Conservation (phyloP, 352 stramenopile species). For the Phytopythium ostracodes region DNA sequence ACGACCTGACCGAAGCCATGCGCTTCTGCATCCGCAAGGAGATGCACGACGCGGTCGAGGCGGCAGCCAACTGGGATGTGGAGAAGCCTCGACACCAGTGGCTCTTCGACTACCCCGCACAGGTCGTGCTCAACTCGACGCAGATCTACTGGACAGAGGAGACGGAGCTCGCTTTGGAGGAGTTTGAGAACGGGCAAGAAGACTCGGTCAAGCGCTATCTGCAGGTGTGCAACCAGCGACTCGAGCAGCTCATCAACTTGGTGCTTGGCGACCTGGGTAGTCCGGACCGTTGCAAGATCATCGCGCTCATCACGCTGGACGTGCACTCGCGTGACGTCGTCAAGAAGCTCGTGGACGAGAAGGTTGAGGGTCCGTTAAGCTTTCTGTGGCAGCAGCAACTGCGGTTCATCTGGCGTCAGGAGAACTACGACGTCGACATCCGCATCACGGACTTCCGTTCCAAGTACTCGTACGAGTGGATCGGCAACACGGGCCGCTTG, state of each 20-base stretch:
- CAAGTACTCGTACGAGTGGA: conserved; percentile 92
- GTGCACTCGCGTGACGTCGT: conserved; percentile 94
- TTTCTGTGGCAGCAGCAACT: conserved; percentile 89
- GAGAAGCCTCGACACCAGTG: conserved; percentile 96
- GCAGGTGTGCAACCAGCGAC: conserved; percentile 68
- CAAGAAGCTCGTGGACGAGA: conserved; percentile 84
- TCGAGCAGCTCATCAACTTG: conserved; percentile 92
- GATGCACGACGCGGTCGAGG: conserved; percentile 87
- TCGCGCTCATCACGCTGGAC: conserved; percentile 96
- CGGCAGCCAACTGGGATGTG: conserved; percentile 90
- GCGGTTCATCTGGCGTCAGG: conserved; percentile 89
- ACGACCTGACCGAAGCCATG: conserved; percentile 85
- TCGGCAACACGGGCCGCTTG: conserved; percentile 88
- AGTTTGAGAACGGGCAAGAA: conserved; percentile 87
- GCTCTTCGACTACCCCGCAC: conserved; percentile 96
- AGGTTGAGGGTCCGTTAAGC: conserved; percentile 83
- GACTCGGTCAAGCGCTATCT: conserved; percentile 85
- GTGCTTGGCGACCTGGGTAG: conserved; percentile 87
- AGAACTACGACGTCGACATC: conserved; percentile 94
- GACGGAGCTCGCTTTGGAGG: conserved; percentile 89
- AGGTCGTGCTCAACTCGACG: conserved; percentile 84
- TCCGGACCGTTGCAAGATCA: conserved; percentile 92
- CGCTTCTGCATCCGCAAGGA: conserved; percentile 77
- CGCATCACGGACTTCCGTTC: conserved; percentile 95
- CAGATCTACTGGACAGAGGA: conserved; percentile 97